Base-by-base conservation (phyloP, 2,329 filamentous ascomycete genomes). In the Meredithiella fracta region DNA sequence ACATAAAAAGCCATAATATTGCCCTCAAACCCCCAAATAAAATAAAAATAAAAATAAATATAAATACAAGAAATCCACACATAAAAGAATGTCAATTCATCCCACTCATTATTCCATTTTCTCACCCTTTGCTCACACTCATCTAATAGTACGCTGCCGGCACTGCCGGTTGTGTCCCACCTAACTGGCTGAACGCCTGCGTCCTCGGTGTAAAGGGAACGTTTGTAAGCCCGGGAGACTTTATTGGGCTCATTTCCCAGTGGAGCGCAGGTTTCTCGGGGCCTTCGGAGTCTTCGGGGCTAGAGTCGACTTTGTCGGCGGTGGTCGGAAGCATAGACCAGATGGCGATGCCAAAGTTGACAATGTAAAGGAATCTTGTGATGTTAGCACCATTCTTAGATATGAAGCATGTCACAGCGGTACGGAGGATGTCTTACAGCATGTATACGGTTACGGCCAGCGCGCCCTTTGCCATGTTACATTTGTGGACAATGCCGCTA, bases 381-480 rank as follows among this genome's bases (percentile, higher is more conserved):
- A 15, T 38, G 51, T 53, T 44, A 53, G 59, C 44, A 56, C 25
- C 20, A 14, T 17, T 7, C 15, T n/a, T 34, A 20, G 40, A 44
- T 15, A 22, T 7, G n/a, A 3, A 2, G 8, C 2, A 44, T 20
- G n/a, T 14, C 11, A n/a, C 38, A 25, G 51, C 7, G 3, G 15
- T n/a, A 23, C n/a, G 15, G 34, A 14, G 47, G 8, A 26, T 26
- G 34, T 76, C 80, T 70, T 73, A 86, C 82, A 86, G 70, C 77
- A 87, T 80, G 61, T 82, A 71, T 14, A 82, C 67, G 0, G 80
- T 80, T 20, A 79, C 72, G 14, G 76, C 83, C 62, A 87, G 83
- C 14, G 75, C 73, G 54, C 74, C 77, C 65, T 87, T 83, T 5
- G 85, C 84, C 65, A 85, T 74, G 63, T 73, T 68, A 66, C 86